These are phyloP conservation scores for Diaporthe capsici DNA, from an alignment of 2,329 filamentous ascomycete species.

Conservation along the genomic window DNA sequence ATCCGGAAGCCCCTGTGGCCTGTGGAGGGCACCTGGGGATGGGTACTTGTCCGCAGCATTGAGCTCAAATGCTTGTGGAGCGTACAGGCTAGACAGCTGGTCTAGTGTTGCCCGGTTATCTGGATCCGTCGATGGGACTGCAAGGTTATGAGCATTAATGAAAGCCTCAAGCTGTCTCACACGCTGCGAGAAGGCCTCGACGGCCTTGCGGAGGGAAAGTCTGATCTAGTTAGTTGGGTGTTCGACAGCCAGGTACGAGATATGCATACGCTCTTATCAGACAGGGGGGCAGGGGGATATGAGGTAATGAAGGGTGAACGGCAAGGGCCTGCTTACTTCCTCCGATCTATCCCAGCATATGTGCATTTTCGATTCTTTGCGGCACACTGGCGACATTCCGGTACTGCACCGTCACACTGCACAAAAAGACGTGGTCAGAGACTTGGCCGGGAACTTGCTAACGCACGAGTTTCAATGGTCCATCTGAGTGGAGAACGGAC, in stretches of 20 bases:
- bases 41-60: neutral
- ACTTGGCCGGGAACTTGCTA: neutral
- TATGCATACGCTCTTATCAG: neutral
- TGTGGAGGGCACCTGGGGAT: neutral
- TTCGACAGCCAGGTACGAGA: no score
- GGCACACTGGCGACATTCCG: neutral
- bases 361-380: neutral
- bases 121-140: neutral
- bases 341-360: slow-evolving; percentile 13
- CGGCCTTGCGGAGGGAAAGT: slow-evolving; percentile 8
- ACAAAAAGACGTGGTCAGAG: neutral
- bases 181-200: slow-evolving; percentile 1
- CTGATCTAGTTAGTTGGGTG: neutral
- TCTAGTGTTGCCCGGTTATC: neutral
- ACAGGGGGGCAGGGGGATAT: neutral
- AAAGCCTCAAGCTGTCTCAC: neutral
- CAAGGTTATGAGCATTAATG: neutral
- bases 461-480: neutral
- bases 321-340: slow-evolving; percentile 7
- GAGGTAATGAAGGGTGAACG: no score
- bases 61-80: neutral
- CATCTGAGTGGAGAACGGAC: neutral
- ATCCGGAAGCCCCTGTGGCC: neutral
- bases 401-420: slow-evolving; percentile 4
- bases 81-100: neutral